Conservation (phyloP, 2,329 filamentous ascomycete genomes). For the Paraphoma sp. region DNA sequence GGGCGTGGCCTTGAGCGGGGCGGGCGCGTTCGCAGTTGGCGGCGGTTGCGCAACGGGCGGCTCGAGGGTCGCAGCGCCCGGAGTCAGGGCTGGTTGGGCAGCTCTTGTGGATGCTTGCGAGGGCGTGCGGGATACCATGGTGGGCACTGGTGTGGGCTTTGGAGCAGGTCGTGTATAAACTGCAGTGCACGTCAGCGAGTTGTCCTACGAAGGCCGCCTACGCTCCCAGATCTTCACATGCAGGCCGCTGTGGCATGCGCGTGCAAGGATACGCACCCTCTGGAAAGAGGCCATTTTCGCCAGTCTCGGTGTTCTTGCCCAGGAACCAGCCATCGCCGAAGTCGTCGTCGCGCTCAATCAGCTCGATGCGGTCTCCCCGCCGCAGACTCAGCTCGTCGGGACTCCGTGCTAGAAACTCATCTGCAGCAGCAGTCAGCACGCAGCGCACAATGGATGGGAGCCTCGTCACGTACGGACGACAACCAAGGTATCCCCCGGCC, state of each 20-base stretch:
- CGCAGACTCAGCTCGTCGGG: slow-evolving; percentile 89
- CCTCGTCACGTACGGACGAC: slow-evolving; percentile 70
- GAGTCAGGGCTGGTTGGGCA: slow-evolving; percentile 11
- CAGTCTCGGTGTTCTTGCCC: slow-evolving; percentile 74
- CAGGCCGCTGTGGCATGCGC: neutral
- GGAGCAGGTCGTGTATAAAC: slow-evolving; percentile 69
- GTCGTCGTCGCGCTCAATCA: slow-evolving; percentile 85
- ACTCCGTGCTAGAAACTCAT: slow-evolving; percentile 91
- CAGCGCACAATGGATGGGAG: neutral
- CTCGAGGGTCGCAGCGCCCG: slow-evolving; percentile 26
- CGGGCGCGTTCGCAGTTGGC: slow-evolving; percentile 15
- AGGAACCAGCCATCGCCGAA: slow-evolving; percentile 89
- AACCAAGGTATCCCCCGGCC: slow-evolving; percentile 70
- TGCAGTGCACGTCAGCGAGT: slow-evolving; percentile 41
- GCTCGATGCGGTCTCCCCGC: slow-evolving; percentile 83
- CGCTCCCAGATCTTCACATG: slow-evolving; percentile 1
- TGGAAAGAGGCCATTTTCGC: slow-evolving; percentile 79
- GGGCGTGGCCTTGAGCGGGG: slow-evolving; percentile 23
- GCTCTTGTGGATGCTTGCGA: slow-evolving; percentile 29
- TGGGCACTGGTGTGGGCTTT: slow-evolving; percentile 47
- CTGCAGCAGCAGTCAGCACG: slow-evolving; percentile 54
- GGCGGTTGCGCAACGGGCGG: slow-evolving; percentile 21
- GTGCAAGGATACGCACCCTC: slow-evolving; percentile 66
- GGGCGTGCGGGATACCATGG: slow-evolving; percentile 38
- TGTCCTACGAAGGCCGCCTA: neutral